phyloP scores from a whole-genome alignment of 192 early-diverging fungal species.

The Thamnidium elegans region DNA sequence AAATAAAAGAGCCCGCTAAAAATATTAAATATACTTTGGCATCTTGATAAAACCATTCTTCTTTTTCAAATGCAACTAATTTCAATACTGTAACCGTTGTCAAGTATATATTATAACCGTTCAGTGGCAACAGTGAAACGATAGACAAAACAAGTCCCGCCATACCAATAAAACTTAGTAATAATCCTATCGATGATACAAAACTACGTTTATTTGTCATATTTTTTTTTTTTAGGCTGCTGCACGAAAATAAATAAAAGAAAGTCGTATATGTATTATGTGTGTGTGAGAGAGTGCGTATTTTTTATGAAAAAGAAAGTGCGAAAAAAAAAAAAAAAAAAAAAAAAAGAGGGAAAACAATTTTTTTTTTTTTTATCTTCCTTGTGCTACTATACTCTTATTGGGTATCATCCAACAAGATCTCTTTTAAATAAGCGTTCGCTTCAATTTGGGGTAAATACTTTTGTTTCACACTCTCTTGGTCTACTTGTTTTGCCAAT shows the following conservation, averaged over 20 bases:
- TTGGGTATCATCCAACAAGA: not conserved
- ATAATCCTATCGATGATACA: conserved; percentile 4
- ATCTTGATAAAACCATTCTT: not conserved
- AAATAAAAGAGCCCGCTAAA: conserved; percentile 15
- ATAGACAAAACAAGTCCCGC: conserved; percentile 11
- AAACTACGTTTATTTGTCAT: not conserved
- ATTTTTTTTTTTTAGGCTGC: conserved; percentile 1
- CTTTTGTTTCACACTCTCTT: conserved; percentile 51
- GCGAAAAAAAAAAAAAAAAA: not conserved
- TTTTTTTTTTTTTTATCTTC: not conserved
- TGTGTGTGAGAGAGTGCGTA: not conserved
- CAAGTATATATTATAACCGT: conserved; percentile 18
- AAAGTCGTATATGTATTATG: not conserved
- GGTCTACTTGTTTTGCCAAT: conserved; percentile 35
- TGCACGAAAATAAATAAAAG: not conserved
- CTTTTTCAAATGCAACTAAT: conserved; percentile 10
- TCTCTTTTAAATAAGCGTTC: conserved; percentile 55
- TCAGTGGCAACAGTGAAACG: conserved; percentile 9
- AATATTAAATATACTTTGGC: conserved; percentile 14
- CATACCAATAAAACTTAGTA: conserved; percentile 12
- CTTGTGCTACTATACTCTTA: not conserved
- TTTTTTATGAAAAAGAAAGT: not conserved
- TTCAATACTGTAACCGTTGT: not conserved
- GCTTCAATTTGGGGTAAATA: conserved; percentile 53
- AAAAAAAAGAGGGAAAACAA: not conserved